These are phyloP conservation scores for Glycine tomentella DNA, from an alignment of 306 rosid species.

Conservation along the genomic window DNA sequence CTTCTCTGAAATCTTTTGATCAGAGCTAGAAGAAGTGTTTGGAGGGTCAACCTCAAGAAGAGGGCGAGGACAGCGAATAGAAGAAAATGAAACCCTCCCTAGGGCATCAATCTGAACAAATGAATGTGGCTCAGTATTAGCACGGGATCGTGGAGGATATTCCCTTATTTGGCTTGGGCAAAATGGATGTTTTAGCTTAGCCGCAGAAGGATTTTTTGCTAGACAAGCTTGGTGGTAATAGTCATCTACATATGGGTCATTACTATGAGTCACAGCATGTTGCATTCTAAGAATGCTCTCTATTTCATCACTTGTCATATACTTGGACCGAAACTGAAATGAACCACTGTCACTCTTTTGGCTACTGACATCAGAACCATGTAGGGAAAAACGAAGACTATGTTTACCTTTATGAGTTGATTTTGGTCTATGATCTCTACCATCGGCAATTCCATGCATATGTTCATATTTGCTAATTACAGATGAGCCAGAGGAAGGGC, in stretches of 20 bases:
- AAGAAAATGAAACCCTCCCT: conserved; percentile 61
- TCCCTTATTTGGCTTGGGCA: conserved; percentile 64
- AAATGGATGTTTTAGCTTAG: conserved; percentile 55
- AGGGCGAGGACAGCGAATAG: conserved; percentile 61
- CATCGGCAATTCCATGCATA: conserved; percentile 50
- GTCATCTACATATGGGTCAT: conserved; percentile 61
- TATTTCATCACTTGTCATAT: conserved; percentile 67
- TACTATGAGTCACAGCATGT: conserved; percentile 58
- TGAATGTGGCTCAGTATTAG: conserved; percentile 52
- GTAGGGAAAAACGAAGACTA: conserved; percentile 53
- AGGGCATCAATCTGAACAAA: conserved; percentile 57
- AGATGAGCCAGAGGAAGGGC: conserved; percentile 50
- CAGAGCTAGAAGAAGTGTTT: conserved; percentile 53
- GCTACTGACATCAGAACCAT: conserved; percentile 54
- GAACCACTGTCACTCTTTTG: conserved; percentile 55
- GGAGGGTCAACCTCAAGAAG: conserved; percentile 66
- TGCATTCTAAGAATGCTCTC: conserved; percentile 70
- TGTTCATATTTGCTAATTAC: conserved; percentile 51
- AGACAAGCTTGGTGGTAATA: conserved; percentile 68
- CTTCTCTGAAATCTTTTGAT: conserved; percentile 55
- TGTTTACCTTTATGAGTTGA: conserved; percentile 59
- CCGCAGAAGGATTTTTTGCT: conserved; percentile 48
- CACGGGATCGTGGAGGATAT: conserved; percentile 54
- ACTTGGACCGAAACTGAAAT: conserved; percentile 63
- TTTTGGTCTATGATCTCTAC: conserved; percentile 60